These are phyloP conservation scores for Candida sanyiensis DNA, from an alignment of 805 yeast genomes.

Conservation along the genomic window DNA sequence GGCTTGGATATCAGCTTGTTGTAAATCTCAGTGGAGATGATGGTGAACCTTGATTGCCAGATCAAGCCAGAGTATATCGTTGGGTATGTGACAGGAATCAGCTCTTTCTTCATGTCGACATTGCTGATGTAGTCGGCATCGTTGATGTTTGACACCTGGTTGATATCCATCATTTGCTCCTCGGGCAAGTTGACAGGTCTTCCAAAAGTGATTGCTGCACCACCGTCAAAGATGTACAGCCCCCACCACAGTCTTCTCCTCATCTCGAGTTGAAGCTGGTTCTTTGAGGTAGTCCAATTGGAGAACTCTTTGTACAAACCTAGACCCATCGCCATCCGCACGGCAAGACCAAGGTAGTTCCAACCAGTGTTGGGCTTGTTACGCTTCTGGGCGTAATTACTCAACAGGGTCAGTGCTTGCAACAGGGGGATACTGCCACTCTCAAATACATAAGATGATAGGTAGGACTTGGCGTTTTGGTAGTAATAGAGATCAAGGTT, in stretches of 20 bases:
- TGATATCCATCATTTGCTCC: constrained; percentile 41
- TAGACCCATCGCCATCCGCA: constrained; percentile 60
- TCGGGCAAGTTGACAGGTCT: constrained; percentile 53
- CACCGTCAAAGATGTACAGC: constrained; percentile 54
- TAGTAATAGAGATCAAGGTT: constrained; percentile 51
- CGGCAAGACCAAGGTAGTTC: constrained; percentile 59
- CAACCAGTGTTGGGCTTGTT: constrained; percentile 66
- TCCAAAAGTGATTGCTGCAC: constrained; percentile 59
- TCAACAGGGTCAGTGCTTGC: constrained; percentile 46
- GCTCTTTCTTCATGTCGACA: constrained; percentile 15
- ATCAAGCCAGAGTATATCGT: constrained; percentile 56
- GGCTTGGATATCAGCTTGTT: constrained; percentile 42
- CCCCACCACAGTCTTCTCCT: constrained; percentile 69
- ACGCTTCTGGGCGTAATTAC: constrained; percentile 58
- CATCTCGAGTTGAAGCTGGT: constrained; percentile 43
- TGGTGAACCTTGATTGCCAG: constrained; percentile 46
- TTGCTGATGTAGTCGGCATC: constrained; percentile 31
- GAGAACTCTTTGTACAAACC: constrained; percentile 56
- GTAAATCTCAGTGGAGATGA: constrained; percentile 43
- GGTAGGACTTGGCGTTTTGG: constrained; percentile 41
- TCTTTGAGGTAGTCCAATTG: constrained; percentile 32
- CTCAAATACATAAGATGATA: constrained; percentile 47
- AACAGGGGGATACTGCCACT: constrained; percentile 52
- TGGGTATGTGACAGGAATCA: constrained; percentile 32
- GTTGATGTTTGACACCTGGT: constrained; percentile 44